Evolutionary conservation across 2,329 filamentous ascomycete genomes (phyloP), one percentile per base, ranked within the genome.

Genomic region (Phialophora chinensis): DNA sequence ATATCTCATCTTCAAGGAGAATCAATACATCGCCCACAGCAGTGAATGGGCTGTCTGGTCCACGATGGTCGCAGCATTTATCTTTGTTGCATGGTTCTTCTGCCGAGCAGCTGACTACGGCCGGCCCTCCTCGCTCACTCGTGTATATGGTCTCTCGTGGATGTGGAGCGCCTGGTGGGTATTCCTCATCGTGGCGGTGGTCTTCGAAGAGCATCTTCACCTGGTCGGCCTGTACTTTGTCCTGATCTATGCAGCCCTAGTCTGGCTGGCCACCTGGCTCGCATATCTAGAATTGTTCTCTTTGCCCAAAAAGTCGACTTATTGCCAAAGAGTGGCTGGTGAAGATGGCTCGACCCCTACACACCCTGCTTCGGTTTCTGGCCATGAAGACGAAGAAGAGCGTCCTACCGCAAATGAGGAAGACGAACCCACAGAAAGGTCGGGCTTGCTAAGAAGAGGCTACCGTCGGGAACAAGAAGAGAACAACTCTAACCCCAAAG

Each of bases 1-100:
- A 1, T 91, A 91, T 72, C 79, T 98, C 60, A 74, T 96, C 50
- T 86, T 87, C 44, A 96, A 95, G 77, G 81, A 94, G 75, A 98
- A 98, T 75, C 93, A 94, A 0, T 86, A 92, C 73, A 92, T 98
- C 73, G 83, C 95, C n/a, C 95, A 97, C 80, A 93, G 92, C 79
- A 96, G 91, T 73, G 85, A 89, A 56, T 98, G 95, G 76, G 85
- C 91, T 4, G 90, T 97, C 74, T 96, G 93, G 92, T 87, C 88
- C 31, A 96, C 96, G 89, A 91, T 93, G 81, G 75, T 94, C 0
- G 91, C 91, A 0, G 83, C 92, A 0, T 97, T 93, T 83, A 88
- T 95, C 74, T 88, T 90, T 66, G 77, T 89, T 23, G 89, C 92
- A 54, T 98, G 94, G 94, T 89, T 92, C 69, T 83, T 96, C 42